A percentile compares a stretch with the other conserved stretches of the same genome.
Evolutionary conservation across 1,284 basidiomycete genomes (phyloP).

Genomic region (Phylloporus sp.): DNA sequence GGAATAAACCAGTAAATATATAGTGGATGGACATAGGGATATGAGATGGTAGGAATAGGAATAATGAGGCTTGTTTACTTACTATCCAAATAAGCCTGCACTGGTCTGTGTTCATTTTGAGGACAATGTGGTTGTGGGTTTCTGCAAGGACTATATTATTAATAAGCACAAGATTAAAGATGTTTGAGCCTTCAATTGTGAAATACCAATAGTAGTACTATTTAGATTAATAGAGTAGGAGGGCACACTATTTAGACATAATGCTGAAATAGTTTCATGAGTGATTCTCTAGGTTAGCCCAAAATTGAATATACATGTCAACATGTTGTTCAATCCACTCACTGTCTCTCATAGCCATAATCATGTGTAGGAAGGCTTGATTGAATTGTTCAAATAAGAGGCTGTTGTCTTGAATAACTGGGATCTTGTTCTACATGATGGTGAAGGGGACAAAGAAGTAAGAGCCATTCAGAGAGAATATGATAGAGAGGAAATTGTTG

Average conservation of each 20-base stretch:
- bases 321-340: neutral
- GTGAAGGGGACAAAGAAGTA: neutral
- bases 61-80: neutral
- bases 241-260: neutral
- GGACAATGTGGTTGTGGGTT: neutral
- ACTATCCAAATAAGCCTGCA: neutral
- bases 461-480: neutral
- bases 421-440: neutral
- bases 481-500: neutral
- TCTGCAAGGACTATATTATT: neutral
- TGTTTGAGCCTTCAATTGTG: neutral
- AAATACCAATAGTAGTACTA: neutral
- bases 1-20: neutral
- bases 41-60: too few species aligned
- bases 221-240: neutral
- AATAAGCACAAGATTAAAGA: neutral
- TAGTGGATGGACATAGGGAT: neutral
- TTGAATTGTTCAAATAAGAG: neutral
- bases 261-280: neutral
- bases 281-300: neutral
- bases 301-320: conserved; percentile 5
- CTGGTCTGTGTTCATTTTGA: neutral
- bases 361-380: neutral
- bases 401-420: neutral
- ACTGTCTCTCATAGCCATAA: neutral